Base-by-base conservation (phyloP, 495 filamentous ascomycete genomes). In the Aeminium ludgeri region DNA sequence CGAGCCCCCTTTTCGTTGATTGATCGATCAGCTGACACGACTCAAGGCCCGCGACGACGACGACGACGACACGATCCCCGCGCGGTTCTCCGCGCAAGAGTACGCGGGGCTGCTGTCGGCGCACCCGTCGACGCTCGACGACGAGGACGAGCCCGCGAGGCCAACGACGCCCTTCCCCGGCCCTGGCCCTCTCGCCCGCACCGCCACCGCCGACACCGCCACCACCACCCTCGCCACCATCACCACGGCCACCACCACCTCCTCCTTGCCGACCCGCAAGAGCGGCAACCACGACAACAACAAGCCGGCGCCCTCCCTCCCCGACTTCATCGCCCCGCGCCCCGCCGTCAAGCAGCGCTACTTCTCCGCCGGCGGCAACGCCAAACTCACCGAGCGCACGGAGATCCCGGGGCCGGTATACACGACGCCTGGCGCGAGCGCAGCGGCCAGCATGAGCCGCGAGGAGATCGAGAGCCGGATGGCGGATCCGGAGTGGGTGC, bases 301-400 rank as follows among this genome's bases (percentile, higher is more conserved):
- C 18, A 39, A 45, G 28, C 20, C 36, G 13, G 28, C 16, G 12
- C 44, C 36, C 7, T 11, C 16, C 2, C 28, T 41, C 6, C 46
- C 43, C 13, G 48, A 42, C 44, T 40, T 44, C 38, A 43, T 44
- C 38, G 23, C 39, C 1, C 43, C 49, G 19, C 33, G 30, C 12
- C 49, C 49, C 10, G 44, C 45, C 2, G 10, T 17, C 1, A 33
- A 41, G 20, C 49, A 52, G 23, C 50, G 46, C 34, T 52, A 52
- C 42, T 41, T 52, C 39, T 43, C 46, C 23, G 50, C 50, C 19
- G 50, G 50, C 23, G 50, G 50, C 34, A 40, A 27, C 30, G 34
- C 46, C 28, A 43, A 41, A 34, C 46, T 52, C 10, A 2, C 18
- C 33, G 46, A 52, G 18, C 45, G 50, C 25, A 18, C 3, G 10